Percentiles rank a stretch among this genome's conserved stretches.
Evolutionary conservation across 2,329 filamentous ascomycete genomes (phyloP).

Genomic region (Fusarium decemcellulare): DNA sequence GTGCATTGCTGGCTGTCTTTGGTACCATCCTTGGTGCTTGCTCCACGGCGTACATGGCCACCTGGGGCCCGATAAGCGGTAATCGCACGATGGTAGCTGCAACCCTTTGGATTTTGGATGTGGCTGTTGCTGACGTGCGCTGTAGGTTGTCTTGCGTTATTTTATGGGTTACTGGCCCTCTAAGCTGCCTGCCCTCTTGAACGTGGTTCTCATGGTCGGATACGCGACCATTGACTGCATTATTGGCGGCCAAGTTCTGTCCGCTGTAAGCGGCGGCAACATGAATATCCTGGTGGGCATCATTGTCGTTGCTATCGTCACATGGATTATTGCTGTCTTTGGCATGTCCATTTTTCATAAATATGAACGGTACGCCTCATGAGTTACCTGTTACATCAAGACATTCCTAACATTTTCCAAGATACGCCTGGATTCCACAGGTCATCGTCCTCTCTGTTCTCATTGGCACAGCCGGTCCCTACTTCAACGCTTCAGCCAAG

Average conservation of each 20-base stretch:
- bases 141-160: slow-evolving; percentile 76
- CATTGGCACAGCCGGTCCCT: slow-evolving; percentile 74
- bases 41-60: slow-evolving; percentile 83
- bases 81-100: slow-evolving; percentile 77
- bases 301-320: slow-evolving; percentile 80
- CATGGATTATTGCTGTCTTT: slow-evolving; percentile 79
- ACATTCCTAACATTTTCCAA: slow-evolving; percentile 22
- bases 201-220: slow-evolving; percentile 76
- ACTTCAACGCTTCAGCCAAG: slow-evolving; percentile 74
- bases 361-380: slow-evolving; percentile 70
- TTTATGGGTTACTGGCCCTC: slow-evolving; percentile 77
- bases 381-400: too few species aligned
- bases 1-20: slow-evolving; percentile 79
- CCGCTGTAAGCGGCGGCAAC: slow-evolving; percentile 75
- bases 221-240: slow-evolving; percentile 86
- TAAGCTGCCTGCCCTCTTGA: slow-evolving; percentile 50
- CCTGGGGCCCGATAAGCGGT: slow-evolving; percentile 81
- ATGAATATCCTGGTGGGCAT: slow-evolving; percentile 83
- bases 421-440: slow-evolving; percentile 71
- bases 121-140: slow-evolving; percentile 7
- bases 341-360: slow-evolving; percentile 70
- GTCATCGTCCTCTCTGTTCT: slow-evolving; percentile 81
- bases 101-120: too few species aligned
- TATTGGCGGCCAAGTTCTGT: slow-evolving; percentile 82
- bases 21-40: slow-evolving; percentile 81